phyloP scores from a whole-genome alignment of 257 asterid species.

The Voacanga thouarsii region DNA sequence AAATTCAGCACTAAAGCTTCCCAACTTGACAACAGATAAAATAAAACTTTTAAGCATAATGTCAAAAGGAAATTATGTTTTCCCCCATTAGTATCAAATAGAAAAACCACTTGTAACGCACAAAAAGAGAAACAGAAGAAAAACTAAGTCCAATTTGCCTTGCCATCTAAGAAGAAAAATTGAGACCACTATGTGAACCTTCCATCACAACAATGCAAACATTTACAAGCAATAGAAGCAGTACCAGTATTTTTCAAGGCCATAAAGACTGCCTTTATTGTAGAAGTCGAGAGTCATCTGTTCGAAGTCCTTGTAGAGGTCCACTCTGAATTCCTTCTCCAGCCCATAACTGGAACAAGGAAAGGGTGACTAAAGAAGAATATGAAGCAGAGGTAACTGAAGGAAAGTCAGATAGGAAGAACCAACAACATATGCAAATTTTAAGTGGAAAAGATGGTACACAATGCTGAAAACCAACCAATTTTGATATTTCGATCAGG shows the following conservation, averaged over 20 bases:
- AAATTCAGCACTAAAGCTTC: too few species aligned
- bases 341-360: slow-evolving; percentile 65
- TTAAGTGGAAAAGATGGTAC: neutral
- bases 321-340: slow-evolving; percentile 77
- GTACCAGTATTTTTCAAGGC: slow-evolving; percentile 93
- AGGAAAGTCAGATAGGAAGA: neutral
- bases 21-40: neutral
- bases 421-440: neutral
- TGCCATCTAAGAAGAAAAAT: neutral
- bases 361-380: neutral
- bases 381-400: slow-evolving; percentile 1
- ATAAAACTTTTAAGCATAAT: too few species aligned
- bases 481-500: neutral
- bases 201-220: neutral
- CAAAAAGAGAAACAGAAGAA: neutral
- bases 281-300: slow-evolving; percentile 66
- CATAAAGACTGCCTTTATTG: slow-evolving; percentile 70
- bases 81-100: neutral
- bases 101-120: neutral
- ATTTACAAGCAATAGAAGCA: neutral
- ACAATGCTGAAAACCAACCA: neutral
- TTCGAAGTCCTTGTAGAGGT: slow-evolving; percentile 76
- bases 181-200: neutral
- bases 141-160: neutral
- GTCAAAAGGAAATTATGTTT: neutral